A percentile compares a stretch with the other conserved stretches of the same genome.
These are phyloP conservation scores for Komagataella phaffii DNA, from an alignment of 805 yeast genomes.

Conservation along the genomic window DNA sequence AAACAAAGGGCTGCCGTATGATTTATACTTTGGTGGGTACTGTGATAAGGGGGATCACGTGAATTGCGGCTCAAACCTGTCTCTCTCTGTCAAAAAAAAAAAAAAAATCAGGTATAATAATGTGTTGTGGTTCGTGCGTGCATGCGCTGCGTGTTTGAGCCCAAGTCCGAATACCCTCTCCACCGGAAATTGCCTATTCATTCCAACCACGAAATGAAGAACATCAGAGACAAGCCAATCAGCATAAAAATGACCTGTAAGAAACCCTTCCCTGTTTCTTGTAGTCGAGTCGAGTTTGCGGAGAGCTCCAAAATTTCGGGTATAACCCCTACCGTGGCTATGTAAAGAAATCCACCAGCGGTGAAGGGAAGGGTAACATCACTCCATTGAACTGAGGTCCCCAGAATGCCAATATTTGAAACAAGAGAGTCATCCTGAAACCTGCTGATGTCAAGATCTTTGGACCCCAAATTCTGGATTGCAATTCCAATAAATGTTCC, in stretches of 20 bases:
- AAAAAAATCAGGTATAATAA: too few relatives aligned
- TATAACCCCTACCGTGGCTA: conserved; percentile 62
- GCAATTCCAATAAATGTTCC: conserved; percentile 57
- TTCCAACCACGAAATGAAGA: conserved; percentile 32
- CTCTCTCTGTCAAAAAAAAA: not conserved
- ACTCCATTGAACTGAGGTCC: conserved; percentile 33
- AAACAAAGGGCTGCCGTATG: not conserved
- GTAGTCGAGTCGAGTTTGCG: conserved; percentile 18
- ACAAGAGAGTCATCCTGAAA: conserved; percentile 3
- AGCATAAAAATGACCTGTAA: conserved; percentile 21
- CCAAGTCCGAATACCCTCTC: not conserved
- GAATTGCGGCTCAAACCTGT: not conserved
- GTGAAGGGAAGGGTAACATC: conserved; percentile 57
- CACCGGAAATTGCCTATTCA: conserved; percentile 5
- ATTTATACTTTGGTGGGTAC: not conserved
- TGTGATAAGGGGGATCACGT: not conserved
- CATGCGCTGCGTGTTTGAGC: not conserved
- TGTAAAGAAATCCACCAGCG: conserved; percentile 65
- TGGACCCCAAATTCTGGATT: conserved; percentile 26
- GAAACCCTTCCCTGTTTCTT: conserved; percentile 2
- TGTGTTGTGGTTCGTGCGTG: not conserved
- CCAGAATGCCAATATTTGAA: conserved; percentile 24
- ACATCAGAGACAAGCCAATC: conserved; percentile 48
- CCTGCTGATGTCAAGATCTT: conserved; percentile 4
- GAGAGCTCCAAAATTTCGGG: conserved; percentile 50